Evolutionary conservation across 176 grass and related monocot genomes (phyloP).

Genomic region (Areca catechu): DNA sequence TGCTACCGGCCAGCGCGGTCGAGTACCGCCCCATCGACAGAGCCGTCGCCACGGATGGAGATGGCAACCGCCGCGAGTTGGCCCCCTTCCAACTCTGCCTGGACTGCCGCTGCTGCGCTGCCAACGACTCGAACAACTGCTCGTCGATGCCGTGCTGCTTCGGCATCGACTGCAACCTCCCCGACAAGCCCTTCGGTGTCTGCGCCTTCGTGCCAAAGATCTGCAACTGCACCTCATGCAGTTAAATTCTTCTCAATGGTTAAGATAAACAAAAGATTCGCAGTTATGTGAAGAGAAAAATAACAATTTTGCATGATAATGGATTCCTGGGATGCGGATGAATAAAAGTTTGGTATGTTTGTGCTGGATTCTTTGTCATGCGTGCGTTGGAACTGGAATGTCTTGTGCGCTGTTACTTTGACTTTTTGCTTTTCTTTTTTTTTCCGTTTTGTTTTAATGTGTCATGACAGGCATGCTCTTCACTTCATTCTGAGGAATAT

Average conservation of each 20-base stretch:
- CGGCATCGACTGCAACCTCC: constrained; percentile 73
- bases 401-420: too few species aligned
- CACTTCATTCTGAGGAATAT: background rate
- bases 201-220: constrained; percentile 56
- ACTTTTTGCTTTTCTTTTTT: too few species aligned
- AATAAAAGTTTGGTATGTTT: too few species aligned
- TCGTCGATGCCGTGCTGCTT: constrained; percentile 59
- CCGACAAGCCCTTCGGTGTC: constrained; percentile 73
- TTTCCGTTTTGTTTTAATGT: background rate
- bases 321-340: too few species aligned
- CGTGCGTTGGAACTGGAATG: too few species aligned
- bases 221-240: constrained; percentile 46
- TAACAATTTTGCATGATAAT: too few species aligned
- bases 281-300: background rate
- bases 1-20: background rate
- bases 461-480: background rate
- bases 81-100: constrained; percentile 60
- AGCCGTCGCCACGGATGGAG: background rate
- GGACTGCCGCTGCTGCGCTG: constrained; percentile 53
- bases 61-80: background rate
- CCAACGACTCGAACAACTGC: constrained; percentile 36
- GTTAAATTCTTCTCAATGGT: background rate
- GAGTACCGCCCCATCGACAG: background rate
- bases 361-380: too few species aligned
- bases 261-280: too few species aligned